phyloP scores from a whole-genome alignment of 768 basidiomycete genomes.

The Suillus alpinus region DNA sequence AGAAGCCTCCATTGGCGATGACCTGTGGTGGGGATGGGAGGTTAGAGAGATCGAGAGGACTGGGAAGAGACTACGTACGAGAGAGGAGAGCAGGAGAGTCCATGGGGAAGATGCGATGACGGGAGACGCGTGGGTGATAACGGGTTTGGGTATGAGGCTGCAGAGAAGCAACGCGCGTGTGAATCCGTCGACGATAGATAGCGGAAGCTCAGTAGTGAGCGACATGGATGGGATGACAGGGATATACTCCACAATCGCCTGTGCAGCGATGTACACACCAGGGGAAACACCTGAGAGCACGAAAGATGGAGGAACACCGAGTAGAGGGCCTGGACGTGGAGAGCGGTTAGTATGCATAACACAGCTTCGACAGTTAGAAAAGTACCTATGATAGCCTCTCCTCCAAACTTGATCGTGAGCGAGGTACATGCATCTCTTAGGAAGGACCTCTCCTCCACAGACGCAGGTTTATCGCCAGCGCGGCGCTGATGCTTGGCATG shows the following conservation, averaged over 20 bases:
- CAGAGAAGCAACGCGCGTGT: conserved; percentile 79
- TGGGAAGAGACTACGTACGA: conserved; percentile 42
- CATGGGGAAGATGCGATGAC: conserved; percentile 66
- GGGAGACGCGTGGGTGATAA: conserved; percentile 50
- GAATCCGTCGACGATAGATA: conserved; percentile 75
- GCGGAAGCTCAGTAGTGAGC: conserved; percentile 62
- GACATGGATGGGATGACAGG: conserved; percentile 54
- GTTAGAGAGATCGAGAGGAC: neutral
- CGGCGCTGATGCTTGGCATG: conserved; percentile 40
- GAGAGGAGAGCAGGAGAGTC: conserved; percentile 70
- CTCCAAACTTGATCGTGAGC: conserved; percentile 71
- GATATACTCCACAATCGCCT: conserved; percentile 59
- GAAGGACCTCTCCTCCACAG: conserved; percentile 53
- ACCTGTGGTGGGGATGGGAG: conserved; percentile 37
- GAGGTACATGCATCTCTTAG: conserved; percentile 55
- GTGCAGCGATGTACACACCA: conserved; percentile 54
- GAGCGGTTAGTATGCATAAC: neutral
- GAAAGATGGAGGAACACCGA: conserved; percentile 74
- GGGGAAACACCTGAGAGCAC: conserved; percentile 68
- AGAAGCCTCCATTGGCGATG: conserved; percentile 78
- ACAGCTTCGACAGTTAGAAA: conserved; percentile 6
- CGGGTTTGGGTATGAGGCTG: conserved; percentile 68
- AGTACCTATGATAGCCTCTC: conserved; percentile 67
- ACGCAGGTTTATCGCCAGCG: conserved; percentile 29
- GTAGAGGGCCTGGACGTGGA: conserved; percentile 48